These are phyloP conservation scores for Elsinoe batatas DNA, from an alignment of 2,329 filamentous ascomycete genomes.

Conservation along the genomic window DNA sequence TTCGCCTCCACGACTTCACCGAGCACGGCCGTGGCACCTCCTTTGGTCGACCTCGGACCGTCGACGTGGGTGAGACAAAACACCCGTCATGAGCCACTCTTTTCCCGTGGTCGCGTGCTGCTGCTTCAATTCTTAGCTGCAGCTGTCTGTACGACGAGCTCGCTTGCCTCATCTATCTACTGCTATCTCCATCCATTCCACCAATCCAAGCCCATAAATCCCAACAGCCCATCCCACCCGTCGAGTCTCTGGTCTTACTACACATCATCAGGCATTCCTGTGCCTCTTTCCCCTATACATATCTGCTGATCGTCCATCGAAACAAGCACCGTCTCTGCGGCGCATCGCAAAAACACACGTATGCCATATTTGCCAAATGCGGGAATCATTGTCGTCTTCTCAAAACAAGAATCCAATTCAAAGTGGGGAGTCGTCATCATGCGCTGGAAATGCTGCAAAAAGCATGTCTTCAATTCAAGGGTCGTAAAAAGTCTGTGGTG, in stretches of 20 bases:
- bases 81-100: not conserved
- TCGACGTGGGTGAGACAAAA: constrained; percentile 1
- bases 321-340: not conserved
- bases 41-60: not conserved
- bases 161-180: not conserved
- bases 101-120: not conserved
- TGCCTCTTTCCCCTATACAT: not conserved
- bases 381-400: constrained; percentile 11
- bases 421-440: constrained; percentile 7
- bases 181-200: not conserved
- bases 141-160: not conserved
- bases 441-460: constrained; percentile 13
- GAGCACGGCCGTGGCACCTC: not conserved
- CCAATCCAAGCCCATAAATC: not conserved
- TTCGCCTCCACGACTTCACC: not conserved
- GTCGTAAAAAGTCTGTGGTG: constrained; percentile 4
- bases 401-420: constrained; percentile 3
- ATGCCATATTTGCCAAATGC: constrained; percentile 12
- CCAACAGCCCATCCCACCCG: not conserved
- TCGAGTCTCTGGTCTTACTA: too few relatives aligned
- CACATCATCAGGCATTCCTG: not conserved
- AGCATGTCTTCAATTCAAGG: not conserved
- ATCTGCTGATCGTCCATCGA: not conserved
- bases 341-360: constrained; percentile 11
- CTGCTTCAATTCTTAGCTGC: not conserved